Conservation (phyloP, 371 early-diverging fungal genomes). For the Batkoa obscura region DNA sequence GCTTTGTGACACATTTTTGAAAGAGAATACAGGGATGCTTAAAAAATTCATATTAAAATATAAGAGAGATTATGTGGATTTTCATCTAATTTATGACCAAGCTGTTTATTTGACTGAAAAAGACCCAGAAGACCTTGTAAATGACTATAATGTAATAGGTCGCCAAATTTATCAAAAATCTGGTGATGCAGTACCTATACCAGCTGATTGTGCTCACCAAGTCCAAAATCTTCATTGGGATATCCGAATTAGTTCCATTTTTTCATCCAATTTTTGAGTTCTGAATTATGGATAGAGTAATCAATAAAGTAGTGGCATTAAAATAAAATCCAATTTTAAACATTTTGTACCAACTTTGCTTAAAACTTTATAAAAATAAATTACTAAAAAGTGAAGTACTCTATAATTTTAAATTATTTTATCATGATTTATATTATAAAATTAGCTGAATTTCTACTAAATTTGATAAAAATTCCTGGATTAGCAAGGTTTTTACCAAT, state of each 20-base stretch:
- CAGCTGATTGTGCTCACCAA: conserved; percentile 58
- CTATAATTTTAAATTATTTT: too few species aligned
- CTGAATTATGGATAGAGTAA: too few species aligned
- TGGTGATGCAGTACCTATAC: conserved; percentile 55
- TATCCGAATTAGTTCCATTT: conserved; percentile 20
- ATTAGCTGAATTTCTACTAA: too few species aligned
- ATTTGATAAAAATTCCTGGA: too few species aligned
- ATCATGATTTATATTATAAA: too few species aligned
- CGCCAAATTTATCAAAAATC: conserved; percentile 35
- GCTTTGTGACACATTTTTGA: conserved; percentile 53
- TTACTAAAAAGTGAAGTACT: too few species aligned
- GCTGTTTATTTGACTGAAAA: conserved; percentile 25
- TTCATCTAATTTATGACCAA: conserved; percentile 36
- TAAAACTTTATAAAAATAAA: too few species aligned
- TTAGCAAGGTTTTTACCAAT: too few species aligned
- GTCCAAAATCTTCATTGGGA: conserved; percentile 38
- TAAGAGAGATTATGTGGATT: conserved; percentile 11
- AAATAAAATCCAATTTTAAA: too few species aligned
- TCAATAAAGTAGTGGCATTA: too few species aligned
- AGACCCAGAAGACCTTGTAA: conserved; percentile 16
- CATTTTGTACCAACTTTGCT: too few species aligned
- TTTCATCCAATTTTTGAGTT: too few species aligned
- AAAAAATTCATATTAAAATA: conserved; percentile 7
- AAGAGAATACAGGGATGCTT: conserved; percentile 15
- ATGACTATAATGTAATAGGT: conserved; percentile 17